These are phyloP conservation scores for Cryptococcus floricola DNA, from an alignment of 1,284 basidiomycete genomes.

Conservation along the genomic window DNA sequence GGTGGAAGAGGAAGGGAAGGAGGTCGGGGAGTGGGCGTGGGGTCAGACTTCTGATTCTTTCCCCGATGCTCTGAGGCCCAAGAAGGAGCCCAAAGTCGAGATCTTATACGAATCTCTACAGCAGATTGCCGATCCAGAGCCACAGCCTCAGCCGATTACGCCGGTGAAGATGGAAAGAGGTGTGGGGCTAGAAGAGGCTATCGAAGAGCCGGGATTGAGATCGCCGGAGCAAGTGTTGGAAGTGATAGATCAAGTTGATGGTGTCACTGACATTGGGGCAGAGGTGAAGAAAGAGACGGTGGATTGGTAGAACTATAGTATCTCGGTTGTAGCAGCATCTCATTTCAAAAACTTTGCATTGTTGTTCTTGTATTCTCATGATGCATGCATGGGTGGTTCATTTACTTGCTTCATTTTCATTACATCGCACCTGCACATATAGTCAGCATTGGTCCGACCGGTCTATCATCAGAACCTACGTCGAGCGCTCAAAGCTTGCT, in stretches of 20 bases:
- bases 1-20: constrained; percentile 37
- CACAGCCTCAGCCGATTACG: not conserved
- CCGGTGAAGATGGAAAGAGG: constrained; percentile 11
- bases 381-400: not conserved
- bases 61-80: constrained; percentile 18
- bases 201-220: constrained; percentile 15
- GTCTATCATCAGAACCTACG: not conserved
- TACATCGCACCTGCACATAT: not conserved
- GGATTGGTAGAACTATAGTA: not conserved
- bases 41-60: constrained; percentile 16
- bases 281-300: constrained; percentile 2
- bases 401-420: not conserved
- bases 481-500: constrained; percentile 24
- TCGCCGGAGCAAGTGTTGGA: constrained; percentile 19
- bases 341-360: not conserved
- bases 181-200: not conserved
- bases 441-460: not conserved
- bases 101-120: constrained; percentile 11
- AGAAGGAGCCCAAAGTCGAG: constrained; percentile 22
- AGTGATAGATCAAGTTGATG: constrained; percentile 24
- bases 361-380: not conserved
- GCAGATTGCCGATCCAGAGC: constrained; percentile 12
- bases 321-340: not conserved
- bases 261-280: constrained; percentile 15
- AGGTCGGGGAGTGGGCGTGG: not conserved